phyloP scores from a whole-genome alignment of 371 early-diverging fungal genomes.

The Entomophthora muscae region DNA sequence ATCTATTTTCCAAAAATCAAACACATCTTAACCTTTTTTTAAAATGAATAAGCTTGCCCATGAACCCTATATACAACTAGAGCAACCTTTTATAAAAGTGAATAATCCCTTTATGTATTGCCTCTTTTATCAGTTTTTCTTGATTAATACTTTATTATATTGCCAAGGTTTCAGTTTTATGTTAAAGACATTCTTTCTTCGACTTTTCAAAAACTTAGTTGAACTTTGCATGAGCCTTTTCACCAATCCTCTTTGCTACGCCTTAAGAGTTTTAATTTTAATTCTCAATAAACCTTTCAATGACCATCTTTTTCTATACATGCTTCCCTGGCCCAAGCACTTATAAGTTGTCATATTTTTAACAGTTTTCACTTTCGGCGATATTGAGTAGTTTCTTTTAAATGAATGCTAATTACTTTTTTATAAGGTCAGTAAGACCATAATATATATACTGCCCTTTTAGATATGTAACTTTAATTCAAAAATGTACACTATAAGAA shows the following conservation, averaged over 20 bases:
- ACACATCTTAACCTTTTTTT: too few species aligned
- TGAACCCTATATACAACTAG: not conserved
- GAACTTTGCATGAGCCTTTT: not conserved
- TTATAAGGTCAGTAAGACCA: too few species aligned
- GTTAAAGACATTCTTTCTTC: not conserved
- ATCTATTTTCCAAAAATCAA: too few species aligned
- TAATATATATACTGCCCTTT: not conserved
- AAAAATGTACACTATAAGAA: not conserved
- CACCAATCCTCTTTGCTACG: not conserved
- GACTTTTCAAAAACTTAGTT: not conserved
- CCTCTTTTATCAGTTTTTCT: not conserved
- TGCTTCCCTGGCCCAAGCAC: too few species aligned
- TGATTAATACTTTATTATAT: not conserved
- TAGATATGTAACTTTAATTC: not conserved
- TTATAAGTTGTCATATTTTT: too few species aligned
- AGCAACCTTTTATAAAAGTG: conserved; percentile 1
- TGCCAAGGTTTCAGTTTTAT: not conserved
- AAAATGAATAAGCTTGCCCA: conserved; percentile 1
- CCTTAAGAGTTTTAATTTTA: too few species aligned
- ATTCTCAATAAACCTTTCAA: too few species aligned
- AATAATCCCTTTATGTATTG: not conserved
- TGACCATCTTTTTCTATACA: too few species aligned
- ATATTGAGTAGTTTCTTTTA: too few species aligned
- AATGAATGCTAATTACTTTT: too few species aligned
- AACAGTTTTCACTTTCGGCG: too few species aligned